Evolutionary conservation across 169 alveolate genomes (phyloP), one percentile per base, ranked within the genome.

Genomic region (Cryptosporidium baileyi): DNA sequence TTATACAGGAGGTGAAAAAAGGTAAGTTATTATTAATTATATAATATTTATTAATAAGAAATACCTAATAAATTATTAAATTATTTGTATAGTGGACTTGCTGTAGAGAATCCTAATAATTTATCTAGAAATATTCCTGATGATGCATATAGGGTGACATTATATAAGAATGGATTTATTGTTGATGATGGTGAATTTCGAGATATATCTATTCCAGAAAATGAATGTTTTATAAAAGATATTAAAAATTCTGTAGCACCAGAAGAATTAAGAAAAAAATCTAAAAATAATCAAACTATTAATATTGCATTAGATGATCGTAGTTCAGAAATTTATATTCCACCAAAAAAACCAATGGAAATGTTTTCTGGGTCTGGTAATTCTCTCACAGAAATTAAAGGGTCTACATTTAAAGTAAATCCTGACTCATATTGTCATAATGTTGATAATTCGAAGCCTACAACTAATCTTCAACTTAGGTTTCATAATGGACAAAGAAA

Each of bases 181-280:
- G 93, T 97, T 22, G 97, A 96, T 88, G 95, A 94, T 52, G 98
- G 97, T 8, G 95, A 93, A 34, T 97, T 96, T 81, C 90, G 98
- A 63, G 95, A 95, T 38, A 93, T 94, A 45, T 80, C 90, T 17
- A 44, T 88, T 3, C 96, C 96, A 13, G 95, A 95, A 79, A 97
- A 95, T 82, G 91, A 92, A 44, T 65, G 89, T 61, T 97, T 97
- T 67, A 90, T 97, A 91, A 82, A 90, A n/a, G 96, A 96, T 82
- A 90, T 96, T 6, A 96, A 93, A 63, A 91, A 94, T 62, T 97
- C 97, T 2, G 80, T 94, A n/a, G 97, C 97, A 17, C 99, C 99
- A 7, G 93, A 90, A 40, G 98, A 96, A 88, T 91, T 96, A 9
- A 90, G 91, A 40, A 81, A 54, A 30, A 88, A 89, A 63, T 91